A percentile compares a stretch with the other conserved stretches of the same genome.
These are phyloP conservation scores for Sporisorium reilianum DNA, from an alignment of 1,284 basidiomycete genomes.

Conservation along the genomic window DNA sequence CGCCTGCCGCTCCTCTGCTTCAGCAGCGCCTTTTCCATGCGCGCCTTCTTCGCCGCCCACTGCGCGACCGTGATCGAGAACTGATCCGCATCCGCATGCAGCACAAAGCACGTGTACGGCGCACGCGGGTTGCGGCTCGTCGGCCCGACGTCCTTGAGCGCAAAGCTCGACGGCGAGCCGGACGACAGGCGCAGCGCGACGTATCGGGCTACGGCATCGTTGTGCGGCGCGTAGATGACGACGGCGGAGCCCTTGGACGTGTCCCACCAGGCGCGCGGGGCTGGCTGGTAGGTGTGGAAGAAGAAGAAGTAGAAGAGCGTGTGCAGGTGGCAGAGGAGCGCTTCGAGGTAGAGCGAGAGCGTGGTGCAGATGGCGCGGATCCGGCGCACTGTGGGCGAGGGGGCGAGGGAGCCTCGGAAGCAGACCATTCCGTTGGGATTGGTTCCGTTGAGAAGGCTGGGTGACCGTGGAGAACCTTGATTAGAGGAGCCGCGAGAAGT, in stretches of 20 bases:
- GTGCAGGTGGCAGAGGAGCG: conserved; percentile 32
- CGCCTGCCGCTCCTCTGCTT: conserved; percentile 12
- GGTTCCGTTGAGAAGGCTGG: no score
- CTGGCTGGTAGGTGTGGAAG: conserved; percentile 32
- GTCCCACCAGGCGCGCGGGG: conserved; percentile 48
- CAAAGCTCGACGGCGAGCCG: conserved; percentile 45
- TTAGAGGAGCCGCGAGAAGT: not conserved
- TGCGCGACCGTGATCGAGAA: conserved; percentile 50
- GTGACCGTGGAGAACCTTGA: not conserved
- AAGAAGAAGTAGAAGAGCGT: conserved; percentile 37
- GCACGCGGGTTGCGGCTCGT: conserved; percentile 32
- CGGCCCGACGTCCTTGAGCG: conserved; percentile 38
- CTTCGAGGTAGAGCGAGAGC: conserved; percentile 36
- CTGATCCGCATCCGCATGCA: conserved; percentile 44
- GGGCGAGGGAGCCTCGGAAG: conserved; percentile 38
- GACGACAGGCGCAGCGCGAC: conserved; percentile 45
- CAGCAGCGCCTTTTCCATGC: conserved; percentile 39
- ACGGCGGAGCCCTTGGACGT: conserved; percentile 43
- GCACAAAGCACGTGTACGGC: conserved; percentile 53
- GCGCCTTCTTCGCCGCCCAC: conserved; percentile 53
- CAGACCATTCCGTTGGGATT: conserved; percentile 19
- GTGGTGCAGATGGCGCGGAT: conserved; percentile 38
- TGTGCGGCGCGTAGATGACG: conserved; percentile 48
- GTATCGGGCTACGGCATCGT: conserved; percentile 46
- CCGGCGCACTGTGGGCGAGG: conserved; percentile 28